Conservation (phyloP, 2,329 filamentous ascomycete species). For the Alternaria sp. region DNA sequence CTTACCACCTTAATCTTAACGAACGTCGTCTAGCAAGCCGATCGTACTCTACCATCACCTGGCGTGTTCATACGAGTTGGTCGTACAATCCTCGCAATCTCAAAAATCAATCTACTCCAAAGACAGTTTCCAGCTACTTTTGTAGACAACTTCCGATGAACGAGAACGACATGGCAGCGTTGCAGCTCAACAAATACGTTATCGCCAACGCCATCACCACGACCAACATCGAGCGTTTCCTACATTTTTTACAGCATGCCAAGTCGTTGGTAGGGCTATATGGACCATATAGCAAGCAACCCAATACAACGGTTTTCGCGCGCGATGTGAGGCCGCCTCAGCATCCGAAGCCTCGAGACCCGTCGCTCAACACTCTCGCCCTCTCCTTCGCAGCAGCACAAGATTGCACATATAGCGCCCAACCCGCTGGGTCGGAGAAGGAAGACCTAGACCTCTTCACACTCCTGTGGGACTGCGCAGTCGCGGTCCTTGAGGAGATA, state of each 20-base stretch:
- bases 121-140: background rate
- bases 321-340: slow-evolving; percentile 1
- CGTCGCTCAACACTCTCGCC: slow-evolving; percentile 18
- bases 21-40: too few species aligned
- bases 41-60: background rate
- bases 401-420: slow-evolving; percentile 21
- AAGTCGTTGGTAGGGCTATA: slow-evolving; percentile 15
- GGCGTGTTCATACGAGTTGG: background rate
- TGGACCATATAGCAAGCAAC: slow-evolving; percentile 21
- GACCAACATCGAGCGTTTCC: slow-evolving; percentile 17
- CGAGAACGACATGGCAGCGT: background rate
- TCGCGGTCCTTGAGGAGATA: slow-evolving; percentile 22
- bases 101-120: background rate
- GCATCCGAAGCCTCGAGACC: background rate
- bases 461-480: slow-evolving; percentile 21
- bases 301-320: slow-evolving; percentile 17
- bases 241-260: slow-evolving; percentile 17
- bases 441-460: slow-evolving; percentile 29
- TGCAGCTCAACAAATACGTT: background rate
- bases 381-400: slow-evolving; percentile 30
- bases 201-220: background rate
- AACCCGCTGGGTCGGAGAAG: slow-evolving; percentile 18
- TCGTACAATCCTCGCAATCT: background rate
- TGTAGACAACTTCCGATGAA: background rate
- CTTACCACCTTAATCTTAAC: background rate